A percentile compares a stretch with the other conserved stretches of the same genome.
phyloP scores from a whole-genome alignment of 495 filamentous ascomycete genomes.

The Aspergillus affinis region DNA sequence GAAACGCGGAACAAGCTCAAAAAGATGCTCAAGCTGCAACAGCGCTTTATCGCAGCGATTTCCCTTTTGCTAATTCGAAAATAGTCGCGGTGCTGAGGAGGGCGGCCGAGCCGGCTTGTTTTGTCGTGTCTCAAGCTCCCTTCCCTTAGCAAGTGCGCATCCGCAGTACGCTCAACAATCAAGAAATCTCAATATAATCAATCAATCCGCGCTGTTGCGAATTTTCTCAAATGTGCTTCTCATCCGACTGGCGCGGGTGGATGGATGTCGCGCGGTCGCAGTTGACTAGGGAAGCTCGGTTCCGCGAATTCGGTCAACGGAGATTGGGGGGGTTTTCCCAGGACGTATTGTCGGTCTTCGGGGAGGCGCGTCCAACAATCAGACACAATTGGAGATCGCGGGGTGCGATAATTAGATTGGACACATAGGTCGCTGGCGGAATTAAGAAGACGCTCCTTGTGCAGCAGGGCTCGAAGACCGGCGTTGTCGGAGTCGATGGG shows the following conservation, averaged over 20 bases:
- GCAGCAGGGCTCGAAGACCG: constrained; percentile 14
- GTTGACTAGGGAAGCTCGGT: background rate
- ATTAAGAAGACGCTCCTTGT: constrained; percentile 20
- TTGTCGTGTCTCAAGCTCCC: background rate
- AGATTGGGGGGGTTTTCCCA: constrained; percentile 2
- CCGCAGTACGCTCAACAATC: background rate
- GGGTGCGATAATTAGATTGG: background rate
- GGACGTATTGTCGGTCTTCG: constrained; percentile 12
- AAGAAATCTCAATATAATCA: background rate
- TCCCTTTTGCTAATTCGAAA: background rate
- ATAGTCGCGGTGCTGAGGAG: background rate
- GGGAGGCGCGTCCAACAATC: constrained; percentile 16
- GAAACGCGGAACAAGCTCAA: background rate
- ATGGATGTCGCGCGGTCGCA: constrained; percentile 8
- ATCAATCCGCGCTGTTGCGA: background rate
- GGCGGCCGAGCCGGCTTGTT: background rate
- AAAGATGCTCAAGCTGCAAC: background rate
- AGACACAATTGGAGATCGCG: constrained; percentile 13
- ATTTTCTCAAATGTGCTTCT: background rate
- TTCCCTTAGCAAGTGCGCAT: background rate
- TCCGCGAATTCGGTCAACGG: background rate
- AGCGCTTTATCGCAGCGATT: background rate
- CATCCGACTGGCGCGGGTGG: background rate
- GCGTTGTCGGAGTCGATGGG: constrained; percentile 15
- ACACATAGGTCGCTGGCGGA: constrained; percentile 2